These are phyloP conservation scores for Rubia yunnanensis DNA, from an alignment of 257 asterid genomes.

Conservation along the genomic window DNA sequence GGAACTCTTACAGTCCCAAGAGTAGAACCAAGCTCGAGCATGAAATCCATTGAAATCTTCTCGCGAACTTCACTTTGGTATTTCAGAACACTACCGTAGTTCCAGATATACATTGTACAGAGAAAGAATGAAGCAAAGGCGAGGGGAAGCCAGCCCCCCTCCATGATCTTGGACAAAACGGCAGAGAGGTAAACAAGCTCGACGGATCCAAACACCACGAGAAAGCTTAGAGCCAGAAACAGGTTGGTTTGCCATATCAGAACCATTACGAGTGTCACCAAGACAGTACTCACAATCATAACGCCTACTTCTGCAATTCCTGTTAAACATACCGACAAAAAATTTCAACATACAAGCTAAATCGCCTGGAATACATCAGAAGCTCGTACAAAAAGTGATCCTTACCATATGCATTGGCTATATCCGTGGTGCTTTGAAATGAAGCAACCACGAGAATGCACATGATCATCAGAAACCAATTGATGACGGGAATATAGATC, in stretches of 20 bases:
- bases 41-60: constrained; percentile 65
- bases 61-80: constrained; percentile 76
- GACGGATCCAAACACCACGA: constrained; percentile 58
- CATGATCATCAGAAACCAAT: constrained; percentile 90
- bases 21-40: constrained; percentile 74
- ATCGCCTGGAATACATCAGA: background rate
- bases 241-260: constrained; percentile 83
- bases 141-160: constrained; percentile 98
- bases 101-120: constrained; percentile 78
- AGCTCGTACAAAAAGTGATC: constrained; percentile 2
- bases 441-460: constrained; percentile 82
- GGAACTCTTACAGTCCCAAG: constrained; percentile 84
- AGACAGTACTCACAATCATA: constrained; percentile 75
- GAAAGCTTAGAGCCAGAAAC: constrained; percentile 58
- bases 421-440: constrained; percentile 73
- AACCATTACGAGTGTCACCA: constrained; percentile 89
- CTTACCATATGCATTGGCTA: constrained; percentile 91
- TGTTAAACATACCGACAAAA: constrained; percentile 12
- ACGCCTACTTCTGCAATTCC: constrained; percentile 99
- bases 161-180: constrained; percentile 65
- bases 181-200: constrained; percentile 79
- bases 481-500: constrained; percentile 83
- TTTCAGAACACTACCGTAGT: constrained; percentile 81
- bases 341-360: background rate
- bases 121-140: constrained; percentile 76